Evolutionary conservation across 2,329 filamentous ascomycete species (phyloP).

Genomic region (Xylariaceae sp.): DNA sequence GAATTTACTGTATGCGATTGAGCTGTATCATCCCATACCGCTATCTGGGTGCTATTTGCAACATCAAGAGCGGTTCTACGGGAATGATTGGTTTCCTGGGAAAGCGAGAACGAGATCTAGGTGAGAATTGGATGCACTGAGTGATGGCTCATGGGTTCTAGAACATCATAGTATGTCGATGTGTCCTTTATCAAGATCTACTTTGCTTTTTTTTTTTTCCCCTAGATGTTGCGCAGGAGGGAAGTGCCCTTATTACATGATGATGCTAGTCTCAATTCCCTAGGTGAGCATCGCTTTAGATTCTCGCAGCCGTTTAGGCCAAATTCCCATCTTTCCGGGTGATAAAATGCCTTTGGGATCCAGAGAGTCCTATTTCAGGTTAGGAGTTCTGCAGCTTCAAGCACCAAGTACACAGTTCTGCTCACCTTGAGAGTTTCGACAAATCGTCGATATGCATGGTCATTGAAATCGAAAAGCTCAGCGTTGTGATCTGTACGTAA

Average conservation of each 20-base stretch:
- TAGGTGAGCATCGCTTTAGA: slow-evolving; percentile 1
- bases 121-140: not conserved
- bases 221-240: not conserved
- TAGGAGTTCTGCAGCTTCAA: not conserved
- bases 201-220: no score
- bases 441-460: slow-evolving; percentile 47
- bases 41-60: not conserved
- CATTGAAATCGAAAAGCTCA: slow-evolving; percentile 47
- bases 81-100: not conserved
- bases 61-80: not conserved
- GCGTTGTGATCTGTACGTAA: slow-evolving; percentile 42
- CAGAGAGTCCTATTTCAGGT: slow-evolving; percentile 40
- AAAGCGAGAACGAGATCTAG: not conserved
- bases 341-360: slow-evolving; percentile 47
- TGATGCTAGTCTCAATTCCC: not conserved
- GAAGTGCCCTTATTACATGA: not conserved
- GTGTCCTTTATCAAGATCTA: no score
- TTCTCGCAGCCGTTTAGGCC: slow-evolving; percentile 38
- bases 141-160: not conserved
- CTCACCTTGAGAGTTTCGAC: slow-evolving; percentile 47
- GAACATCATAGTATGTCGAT: no score
- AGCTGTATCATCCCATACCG: not conserved
- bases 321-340: slow-evolving; percentile 48
- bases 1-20: slow-evolving; percentile 5
- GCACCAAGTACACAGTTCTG: not conserved